phyloP scores from a whole-genome alignment of 2,329 filamentous ascomycete genomes.

The Xylariaceae sp. region DNA sequence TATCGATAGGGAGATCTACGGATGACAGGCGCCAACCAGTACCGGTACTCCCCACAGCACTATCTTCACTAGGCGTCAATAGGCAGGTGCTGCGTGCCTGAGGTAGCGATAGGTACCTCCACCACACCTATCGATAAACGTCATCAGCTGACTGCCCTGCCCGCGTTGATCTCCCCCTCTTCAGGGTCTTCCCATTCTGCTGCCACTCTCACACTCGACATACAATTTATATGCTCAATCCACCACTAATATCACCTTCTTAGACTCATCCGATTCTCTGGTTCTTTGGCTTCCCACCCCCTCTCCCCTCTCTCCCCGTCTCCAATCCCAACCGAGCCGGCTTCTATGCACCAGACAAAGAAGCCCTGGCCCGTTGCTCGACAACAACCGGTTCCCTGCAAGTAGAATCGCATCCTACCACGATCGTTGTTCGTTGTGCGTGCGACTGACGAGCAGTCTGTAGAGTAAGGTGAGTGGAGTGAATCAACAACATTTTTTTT shows the following conservation, averaged over 20 bases:
- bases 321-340: background rate
- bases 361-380: constrained; percentile 19
- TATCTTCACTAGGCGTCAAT: background rate
- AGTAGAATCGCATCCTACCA: constrained; percentile 21
- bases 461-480: background rate
- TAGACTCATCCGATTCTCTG: background rate
- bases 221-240: background rate
- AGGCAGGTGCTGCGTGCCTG: background rate
- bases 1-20: background rate
- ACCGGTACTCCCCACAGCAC: background rate
- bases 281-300: background rate
- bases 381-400: constrained; percentile 19
- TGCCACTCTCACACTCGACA: background rate
- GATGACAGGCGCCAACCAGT: background rate
- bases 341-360: background rate
- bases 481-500: background rate
- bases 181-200: background rate
- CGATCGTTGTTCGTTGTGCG: constrained; percentile 4
- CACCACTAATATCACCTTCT: background rate
- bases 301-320: background rate
- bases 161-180: background rate
- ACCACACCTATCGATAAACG: background rate
- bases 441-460: constrained; percentile 7
- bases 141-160: background rate
- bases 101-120: background rate